phyloP scores from a whole-genome alignment of 2,329 filamentous ascomycete genomes.

The Cladosporium sp. region DNA sequence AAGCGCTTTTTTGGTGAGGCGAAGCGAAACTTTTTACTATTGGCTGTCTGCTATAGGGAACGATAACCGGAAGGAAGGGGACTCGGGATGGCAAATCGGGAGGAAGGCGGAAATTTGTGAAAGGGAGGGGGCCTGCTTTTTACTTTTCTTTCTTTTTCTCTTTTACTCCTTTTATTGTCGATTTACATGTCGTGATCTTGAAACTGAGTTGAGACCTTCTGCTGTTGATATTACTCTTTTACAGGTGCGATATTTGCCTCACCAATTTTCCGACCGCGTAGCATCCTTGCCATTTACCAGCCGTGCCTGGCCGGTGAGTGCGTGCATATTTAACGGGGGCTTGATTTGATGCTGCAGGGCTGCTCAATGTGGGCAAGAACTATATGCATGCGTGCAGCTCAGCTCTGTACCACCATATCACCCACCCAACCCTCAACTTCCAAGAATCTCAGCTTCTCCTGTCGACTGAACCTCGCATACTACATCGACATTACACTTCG shows the following conservation, averaged over 20 bases:
- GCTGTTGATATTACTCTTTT: background rate
- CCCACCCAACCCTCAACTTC: too few relatives aligned
- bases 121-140: background rate
- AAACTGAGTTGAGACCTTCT: background rate
- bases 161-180: background rate
- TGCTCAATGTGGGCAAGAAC: background rate
- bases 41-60: slow-evolving; percentile 6
- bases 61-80: background rate
- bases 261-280: background rate
- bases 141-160: background rate
- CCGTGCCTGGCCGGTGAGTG: background rate
- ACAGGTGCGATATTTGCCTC: background rate
- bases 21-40: slow-evolving; percentile 22
- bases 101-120: background rate
- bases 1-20: slow-evolving; percentile 25
- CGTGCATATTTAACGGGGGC: background rate
- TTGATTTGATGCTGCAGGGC: background rate
- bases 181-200: background rate
- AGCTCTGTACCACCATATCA: background rate
- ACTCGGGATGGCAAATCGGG: background rate
- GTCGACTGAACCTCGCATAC: background rate
- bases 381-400: background rate
- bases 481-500: too few relatives aligned
- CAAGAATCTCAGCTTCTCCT: background rate
- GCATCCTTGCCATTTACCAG: background rate